Evolutionary conservation across 1,139 yeast species (phyloP), one percentile per base, ranked within the genome.

Genomic region (Scheffersomyces segobiensis): DNA sequence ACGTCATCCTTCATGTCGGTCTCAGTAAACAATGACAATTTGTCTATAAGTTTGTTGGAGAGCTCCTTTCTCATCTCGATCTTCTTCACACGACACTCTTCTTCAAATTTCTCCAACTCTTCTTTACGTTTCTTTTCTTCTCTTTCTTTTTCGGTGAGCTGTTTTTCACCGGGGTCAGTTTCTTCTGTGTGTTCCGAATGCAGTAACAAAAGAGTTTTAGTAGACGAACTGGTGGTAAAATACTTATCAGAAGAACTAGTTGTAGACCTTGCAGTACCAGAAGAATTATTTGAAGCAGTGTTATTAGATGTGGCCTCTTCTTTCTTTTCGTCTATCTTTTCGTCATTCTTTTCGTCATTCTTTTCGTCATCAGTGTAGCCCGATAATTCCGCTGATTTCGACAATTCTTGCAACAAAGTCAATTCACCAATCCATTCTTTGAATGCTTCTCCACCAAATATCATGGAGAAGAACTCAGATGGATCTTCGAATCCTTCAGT

Each of bases 391-490:
- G 88, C 84, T 32, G 91, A 85, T 72, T 91, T 89, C 50, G 88
- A 81, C 67, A 93, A 71, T 68, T 95, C 97, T 71, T 87, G 89
- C 70, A 93, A 77, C 70, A 95, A 79, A n/a, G 96, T 87, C 63
- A 95, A 79, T 72, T 93, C 98, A 5, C 99, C 99, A 67, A 93
- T 91, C 82, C 87, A 85, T 59, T 83, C 87, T 59, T 78, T 72
- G 65, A 85, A 85, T 22, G 84, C 81, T 56, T 82, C 86, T 50
- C 98, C 98, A 53, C 98, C 98, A 73, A 93, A 93, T 49, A 93
- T 89, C 78, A 83, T 84, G n/a, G 90, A 81, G 74, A 93, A 91
- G 67, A 91, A 75, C 66, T 80, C 84, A 32, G 73, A 57, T 7
- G 73, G 73, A 70, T 93, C 98, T 69, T 91, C 96, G 69, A 91